Conservation (phyloP, 116 monocot species). For the Phalaenopsis hybrid region DNA sequence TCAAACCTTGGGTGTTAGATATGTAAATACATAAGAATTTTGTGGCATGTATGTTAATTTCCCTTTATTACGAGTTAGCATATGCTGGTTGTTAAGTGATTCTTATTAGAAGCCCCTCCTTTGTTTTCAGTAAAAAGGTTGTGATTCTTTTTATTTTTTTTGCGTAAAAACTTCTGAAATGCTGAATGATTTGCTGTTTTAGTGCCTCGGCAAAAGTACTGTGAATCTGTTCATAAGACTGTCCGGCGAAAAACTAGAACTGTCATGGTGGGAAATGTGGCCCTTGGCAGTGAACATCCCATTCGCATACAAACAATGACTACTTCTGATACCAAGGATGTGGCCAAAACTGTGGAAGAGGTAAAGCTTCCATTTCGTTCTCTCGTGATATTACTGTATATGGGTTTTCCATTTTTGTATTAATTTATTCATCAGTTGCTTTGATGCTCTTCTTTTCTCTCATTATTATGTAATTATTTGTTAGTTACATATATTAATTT, state of each 20-base stretch:
- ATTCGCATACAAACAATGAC: constrained; percentile 98
- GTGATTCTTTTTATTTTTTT: neutral
- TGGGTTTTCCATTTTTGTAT: neutral
- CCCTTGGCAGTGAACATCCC: constrained; percentile 91
- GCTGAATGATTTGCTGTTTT: constrained; percentile 3
- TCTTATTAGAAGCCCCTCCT: neutral
- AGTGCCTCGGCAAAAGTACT: constrained; percentile 99
- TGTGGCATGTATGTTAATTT: too few species aligned
- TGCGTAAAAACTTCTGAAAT: neutral
- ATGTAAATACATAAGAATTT: too few species aligned
- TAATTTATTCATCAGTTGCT: neutral
- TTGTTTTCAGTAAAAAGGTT: neutral
- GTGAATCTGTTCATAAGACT: constrained; percentile 74
- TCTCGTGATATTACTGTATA: neutral
- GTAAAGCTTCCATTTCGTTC: constrained; percentile 18
- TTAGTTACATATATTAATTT: neutral
- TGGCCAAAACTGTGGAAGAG: constrained; percentile 88
- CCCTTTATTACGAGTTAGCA: neutral
- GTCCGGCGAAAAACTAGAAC: constrained; percentile 89
- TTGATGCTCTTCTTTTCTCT: neutral
- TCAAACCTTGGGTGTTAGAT: too few species aligned
- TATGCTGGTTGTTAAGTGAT: neutral
- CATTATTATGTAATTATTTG: neutral
- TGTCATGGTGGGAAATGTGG: constrained; percentile 87
- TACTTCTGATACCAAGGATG: constrained; percentile 96